These are phyloP conservation scores for Pythium periplocum DNA, from an alignment of 352 stramenopile species.

Conservation along the genomic window DNA sequence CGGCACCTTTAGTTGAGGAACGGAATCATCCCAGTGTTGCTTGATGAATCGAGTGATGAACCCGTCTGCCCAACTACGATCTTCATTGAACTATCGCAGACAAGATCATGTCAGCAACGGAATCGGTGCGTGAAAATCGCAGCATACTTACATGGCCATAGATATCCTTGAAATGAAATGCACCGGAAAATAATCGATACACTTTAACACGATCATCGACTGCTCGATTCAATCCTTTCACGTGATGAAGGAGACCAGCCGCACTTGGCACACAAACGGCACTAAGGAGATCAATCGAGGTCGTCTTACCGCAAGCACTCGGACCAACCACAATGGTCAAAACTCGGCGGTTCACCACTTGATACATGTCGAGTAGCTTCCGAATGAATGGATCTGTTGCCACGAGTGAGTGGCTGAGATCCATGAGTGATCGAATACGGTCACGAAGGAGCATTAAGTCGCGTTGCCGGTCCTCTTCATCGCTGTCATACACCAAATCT, in stretches of 20 bases:
- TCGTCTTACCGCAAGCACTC: conserved; percentile 58
- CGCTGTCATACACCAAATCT: conserved; percentile 28
- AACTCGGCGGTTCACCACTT: conserved; percentile 29
- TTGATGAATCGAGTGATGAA: conserved; percentile 55
- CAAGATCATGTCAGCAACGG: too few relatives aligned
- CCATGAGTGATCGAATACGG: conserved; percentile 1
- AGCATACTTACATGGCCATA: conserved; percentile 37
- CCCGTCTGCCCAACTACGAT: conserved; percentile 45
- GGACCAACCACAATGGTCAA: conserved; percentile 45
- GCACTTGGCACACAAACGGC: conserved; percentile 12
- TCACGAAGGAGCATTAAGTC: conserved; percentile 18
- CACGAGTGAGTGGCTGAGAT: conserved; percentile 7
- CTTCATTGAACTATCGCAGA: conserved; percentile 27
- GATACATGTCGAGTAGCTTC: conserved; percentile 59
- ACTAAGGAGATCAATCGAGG: conserved; percentile 36
- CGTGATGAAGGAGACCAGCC: too few relatives aligned
- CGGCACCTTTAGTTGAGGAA: neutral
- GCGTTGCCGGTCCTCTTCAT: conserved; percentile 30
- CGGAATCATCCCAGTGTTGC: conserved; percentile 26
- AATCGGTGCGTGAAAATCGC: too few relatives aligned
- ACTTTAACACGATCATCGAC: conserved; percentile 19
- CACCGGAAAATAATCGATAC: conserved; percentile 33
- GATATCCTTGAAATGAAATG: conserved; percentile 39
- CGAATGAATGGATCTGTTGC: conserved; percentile 32
- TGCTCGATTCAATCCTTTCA: too few relatives aligned